Evolutionary conservation across 805 yeast species (phyloP).

Genomic region (Candida parachauliodes): DNA sequence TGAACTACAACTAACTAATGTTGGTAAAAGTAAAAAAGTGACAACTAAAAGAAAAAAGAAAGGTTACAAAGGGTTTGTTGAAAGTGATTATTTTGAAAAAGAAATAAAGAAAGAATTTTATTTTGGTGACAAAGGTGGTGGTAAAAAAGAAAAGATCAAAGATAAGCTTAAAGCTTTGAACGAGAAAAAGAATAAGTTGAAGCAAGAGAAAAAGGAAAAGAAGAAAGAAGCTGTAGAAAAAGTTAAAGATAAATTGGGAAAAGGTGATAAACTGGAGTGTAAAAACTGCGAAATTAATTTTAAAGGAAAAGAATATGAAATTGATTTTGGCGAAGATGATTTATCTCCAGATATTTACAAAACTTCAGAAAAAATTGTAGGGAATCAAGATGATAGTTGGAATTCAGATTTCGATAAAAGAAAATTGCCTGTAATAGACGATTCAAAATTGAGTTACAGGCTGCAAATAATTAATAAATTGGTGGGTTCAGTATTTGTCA

Average conservation of each 20-base stretch:
- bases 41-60: neutral
- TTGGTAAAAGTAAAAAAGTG: too few species aligned
- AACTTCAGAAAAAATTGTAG: too few species aligned
- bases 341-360: too few species aligned
- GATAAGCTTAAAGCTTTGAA: neutral
- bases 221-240: neutral
- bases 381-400: too few species aligned
- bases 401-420: too few species aligned
- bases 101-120: neutral
- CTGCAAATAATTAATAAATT: too few species aligned
- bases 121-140: neutral
- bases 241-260: neutral
- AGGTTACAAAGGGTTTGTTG: neutral
- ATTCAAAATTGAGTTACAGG: too few species aligned
- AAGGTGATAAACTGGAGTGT: neutral
- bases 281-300: neutral
- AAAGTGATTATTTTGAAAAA: neutral
- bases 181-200: neutral
- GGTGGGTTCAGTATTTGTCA: constrained; percentile 19
- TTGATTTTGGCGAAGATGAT: neutral
- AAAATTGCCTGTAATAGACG: too few species aligned
- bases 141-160: neutral
- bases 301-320: neutral
- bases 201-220: neutral
- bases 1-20: too few species aligned